Conservation (phyloP, 371 early-diverging fungal genomes). For the Nematocida displodere region DNA sequence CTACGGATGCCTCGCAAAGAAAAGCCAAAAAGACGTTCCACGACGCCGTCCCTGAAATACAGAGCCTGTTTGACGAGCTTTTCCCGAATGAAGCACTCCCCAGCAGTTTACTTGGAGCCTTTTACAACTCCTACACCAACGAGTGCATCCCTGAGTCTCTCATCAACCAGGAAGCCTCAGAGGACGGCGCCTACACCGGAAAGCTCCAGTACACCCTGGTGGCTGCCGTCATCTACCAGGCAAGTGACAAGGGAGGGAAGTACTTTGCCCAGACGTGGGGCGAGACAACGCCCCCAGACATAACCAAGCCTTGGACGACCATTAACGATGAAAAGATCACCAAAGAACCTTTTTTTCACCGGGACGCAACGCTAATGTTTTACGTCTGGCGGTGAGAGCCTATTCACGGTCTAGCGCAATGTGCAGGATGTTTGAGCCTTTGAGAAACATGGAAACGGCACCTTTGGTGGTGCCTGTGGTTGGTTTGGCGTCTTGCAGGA, state of each 20-base stretch:
- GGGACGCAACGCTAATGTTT: constrained; percentile 7
- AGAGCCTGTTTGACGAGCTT: background rate
- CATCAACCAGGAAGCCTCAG: background rate
- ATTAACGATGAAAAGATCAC: background rate
- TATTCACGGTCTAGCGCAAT: background rate
- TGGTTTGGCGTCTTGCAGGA: constrained; percentile 1
- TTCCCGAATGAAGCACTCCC: too few species aligned
- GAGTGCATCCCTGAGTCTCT: background rate
- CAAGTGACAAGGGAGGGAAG: background rate
- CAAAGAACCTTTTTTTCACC: background rate
- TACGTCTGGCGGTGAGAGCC: background rate
- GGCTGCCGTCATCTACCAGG: constrained; percentile 14
- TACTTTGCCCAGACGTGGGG: constrained; percentile 14
- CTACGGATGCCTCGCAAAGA: background rate
- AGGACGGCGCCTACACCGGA: background rate
- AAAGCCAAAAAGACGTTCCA: background rate
- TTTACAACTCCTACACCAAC: background rate
- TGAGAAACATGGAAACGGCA: constrained; percentile 15
- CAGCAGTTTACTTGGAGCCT: too few species aligned
- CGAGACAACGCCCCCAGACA: background rate
- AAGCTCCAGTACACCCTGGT: background rate
- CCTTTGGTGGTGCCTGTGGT: background rate
- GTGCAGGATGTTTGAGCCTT: constrained; percentile 43
- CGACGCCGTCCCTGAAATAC: background rate
- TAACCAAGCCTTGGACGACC: background rate